phyloP scores from a whole-genome alignment of 495 filamentous ascomycete genomes.

The Penicillium odoratum region DNA sequence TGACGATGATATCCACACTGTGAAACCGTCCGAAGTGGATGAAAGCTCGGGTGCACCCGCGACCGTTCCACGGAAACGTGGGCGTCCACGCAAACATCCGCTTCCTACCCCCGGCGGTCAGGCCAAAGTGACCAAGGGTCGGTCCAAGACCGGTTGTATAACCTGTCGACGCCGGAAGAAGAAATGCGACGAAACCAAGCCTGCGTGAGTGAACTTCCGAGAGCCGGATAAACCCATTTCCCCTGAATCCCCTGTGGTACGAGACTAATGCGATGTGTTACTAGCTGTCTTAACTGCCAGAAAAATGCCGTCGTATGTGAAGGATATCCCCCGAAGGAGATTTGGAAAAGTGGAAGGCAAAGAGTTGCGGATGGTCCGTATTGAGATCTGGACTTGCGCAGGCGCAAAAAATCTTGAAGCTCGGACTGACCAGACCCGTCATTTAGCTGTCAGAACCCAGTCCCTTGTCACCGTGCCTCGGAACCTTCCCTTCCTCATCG shows the following conservation, averaged over 20 bases:
- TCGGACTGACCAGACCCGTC: conserved; percentile 13
- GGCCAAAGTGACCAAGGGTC: conserved; percentile 77
- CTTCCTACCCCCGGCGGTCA: conserved; percentile 52
- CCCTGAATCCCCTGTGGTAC: background rate
- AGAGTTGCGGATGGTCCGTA: conserved; percentile 69
- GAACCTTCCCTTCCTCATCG: conserved; percentile 74
- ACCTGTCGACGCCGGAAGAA: conserved; percentile 92
- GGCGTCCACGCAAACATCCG: conserved; percentile 84
- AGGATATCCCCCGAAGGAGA: conserved; percentile 84
- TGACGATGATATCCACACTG: conserved; percentile 41
- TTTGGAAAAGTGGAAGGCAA: conserved; percentile 84
- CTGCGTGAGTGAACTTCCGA: conserved; percentile 48
- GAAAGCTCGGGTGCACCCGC: conserved; percentile 36
- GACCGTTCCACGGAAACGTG: conserved; percentile 57
- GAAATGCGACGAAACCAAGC: conserved; percentile 97
- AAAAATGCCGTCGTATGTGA: conserved; percentile 94
- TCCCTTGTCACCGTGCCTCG: conserved; percentile 49
- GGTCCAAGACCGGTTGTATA: conserved; percentile 91
- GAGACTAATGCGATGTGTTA: conserved; percentile 3
- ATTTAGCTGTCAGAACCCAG: conserved; percentile 34
- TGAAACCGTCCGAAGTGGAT: conserved; percentile 36
- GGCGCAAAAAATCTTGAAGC: conserved; percentile 3
- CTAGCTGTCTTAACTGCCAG: conserved; percentile 78
- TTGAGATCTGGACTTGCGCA: conserved; percentile 10
- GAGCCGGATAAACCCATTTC: background rate